These are phyloP conservation scores for Xylaria sp. DNA, from an alignment of 2,329 filamentous ascomycete species.

Conservation along the genomic window DNA sequence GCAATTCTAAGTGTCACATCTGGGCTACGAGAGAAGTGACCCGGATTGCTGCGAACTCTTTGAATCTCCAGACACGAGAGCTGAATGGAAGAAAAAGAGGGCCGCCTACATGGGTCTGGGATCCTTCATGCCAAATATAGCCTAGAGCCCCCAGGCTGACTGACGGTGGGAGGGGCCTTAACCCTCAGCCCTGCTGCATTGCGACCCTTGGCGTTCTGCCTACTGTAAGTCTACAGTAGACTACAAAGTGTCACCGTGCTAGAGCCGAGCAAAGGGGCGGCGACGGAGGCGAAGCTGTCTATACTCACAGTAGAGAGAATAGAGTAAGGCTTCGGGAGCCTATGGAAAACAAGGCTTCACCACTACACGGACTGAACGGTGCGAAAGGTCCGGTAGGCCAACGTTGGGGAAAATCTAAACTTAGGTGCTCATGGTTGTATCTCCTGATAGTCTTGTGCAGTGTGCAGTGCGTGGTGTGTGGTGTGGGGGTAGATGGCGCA, in stretches of 20 bases:
- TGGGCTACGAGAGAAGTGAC: no score
- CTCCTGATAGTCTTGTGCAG: no score
- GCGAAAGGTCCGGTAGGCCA: neutral
- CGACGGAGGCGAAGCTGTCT: neutral
- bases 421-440: no score
- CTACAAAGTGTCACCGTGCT: neutral
- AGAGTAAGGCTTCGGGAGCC: no score
- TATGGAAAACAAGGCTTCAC: neutral
- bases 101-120: constrained; percentile 5
- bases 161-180: neutral
- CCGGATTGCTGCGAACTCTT: no score
- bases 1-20: no score
- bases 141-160: neutral
- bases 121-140: constrained; percentile 26
- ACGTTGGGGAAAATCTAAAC: neutral
- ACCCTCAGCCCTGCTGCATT: constrained; percentile 21
- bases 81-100: neutral
- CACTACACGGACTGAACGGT: neutral
- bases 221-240: no score
- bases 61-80: no score
- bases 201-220: neutral
- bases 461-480: neutral
- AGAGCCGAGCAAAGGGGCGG: constrained; percentile 2
- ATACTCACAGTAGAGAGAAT: neutral
- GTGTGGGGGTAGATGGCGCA: no score